Conservation (phyloP, 2,329 filamentous ascomycete species). For the Apiospora rasikravindrae region DNA sequence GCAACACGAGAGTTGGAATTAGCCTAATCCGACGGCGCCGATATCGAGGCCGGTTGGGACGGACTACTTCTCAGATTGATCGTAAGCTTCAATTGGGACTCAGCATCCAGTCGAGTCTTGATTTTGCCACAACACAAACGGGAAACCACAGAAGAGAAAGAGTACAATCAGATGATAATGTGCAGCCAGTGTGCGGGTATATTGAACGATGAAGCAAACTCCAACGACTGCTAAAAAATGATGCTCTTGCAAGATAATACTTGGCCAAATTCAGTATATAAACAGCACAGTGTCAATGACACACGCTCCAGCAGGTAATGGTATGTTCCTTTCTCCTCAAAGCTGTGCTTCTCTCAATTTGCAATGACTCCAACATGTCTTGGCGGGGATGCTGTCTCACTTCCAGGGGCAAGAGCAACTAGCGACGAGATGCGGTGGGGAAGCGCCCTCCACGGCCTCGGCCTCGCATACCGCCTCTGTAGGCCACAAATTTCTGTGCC, state of each 20-base stretch:
- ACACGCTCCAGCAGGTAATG: not conserved
- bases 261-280: not conserved
- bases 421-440: not conserved
- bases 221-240: not conserved
- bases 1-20: not conserved
- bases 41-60: not conserved
- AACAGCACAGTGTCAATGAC: not conserved
- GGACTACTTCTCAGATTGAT: not conserved
- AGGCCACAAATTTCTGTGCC: constrained; percentile 17
- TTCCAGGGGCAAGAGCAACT: not conserved
- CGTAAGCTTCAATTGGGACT: not conserved
- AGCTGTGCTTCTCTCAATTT: not conserved
- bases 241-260: not conserved
- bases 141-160: not conserved
- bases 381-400: not conserved
- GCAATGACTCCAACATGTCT: not conserved
- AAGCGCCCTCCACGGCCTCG: constrained; percentile 27
- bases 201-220: not conserved
- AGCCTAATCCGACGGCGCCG: not conserved
- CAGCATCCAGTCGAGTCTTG: not conserved
- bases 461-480: constrained; percentile 30
- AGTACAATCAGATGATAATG: not conserved
- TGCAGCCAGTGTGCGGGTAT: not conserved
- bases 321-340: not conserved
- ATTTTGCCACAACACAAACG: not conserved